These are phyloP conservation scores for Fusarium zealandicum DNA, from an alignment of 2,329 filamentous ascomycete genomes.

Conservation along the genomic window DNA sequence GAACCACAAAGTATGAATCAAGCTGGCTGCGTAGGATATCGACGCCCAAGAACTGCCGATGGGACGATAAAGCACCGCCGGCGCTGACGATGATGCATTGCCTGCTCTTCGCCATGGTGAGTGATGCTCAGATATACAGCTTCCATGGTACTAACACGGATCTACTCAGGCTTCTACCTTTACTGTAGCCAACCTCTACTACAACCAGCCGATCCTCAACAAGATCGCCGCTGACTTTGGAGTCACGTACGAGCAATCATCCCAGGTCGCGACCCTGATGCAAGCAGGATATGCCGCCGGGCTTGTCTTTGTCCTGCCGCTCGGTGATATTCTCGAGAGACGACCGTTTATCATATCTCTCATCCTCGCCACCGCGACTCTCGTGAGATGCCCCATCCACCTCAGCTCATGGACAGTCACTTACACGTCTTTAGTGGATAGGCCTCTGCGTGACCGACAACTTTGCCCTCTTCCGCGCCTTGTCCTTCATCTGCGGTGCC, in stretches of 20 bases:
- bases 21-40: constrained; percentile 32
- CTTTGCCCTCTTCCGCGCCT: constrained; percentile 69
- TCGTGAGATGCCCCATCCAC: constrained; percentile 56
- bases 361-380: constrained; percentile 70
- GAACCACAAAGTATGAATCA: constrained; percentile 34
- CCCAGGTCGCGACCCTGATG: constrained; percentile 74
- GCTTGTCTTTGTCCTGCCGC: constrained; percentile 75
- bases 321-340: constrained; percentile 74
- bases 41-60: constrained; percentile 72
- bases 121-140: constrained; percentile 10
- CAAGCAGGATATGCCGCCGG: constrained; percentile 82
- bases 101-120: constrained; percentile 71
- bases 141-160: not conserved
- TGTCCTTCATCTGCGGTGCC: constrained; percentile 78
- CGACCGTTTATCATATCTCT: constrained; percentile 74
- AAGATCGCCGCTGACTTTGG: constrained; percentile 74
- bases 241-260: constrained; percentile 73
- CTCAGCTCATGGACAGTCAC: too few relatives aligned
- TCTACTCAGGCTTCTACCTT: constrained; percentile 60
- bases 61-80: constrained; percentile 70
- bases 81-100: constrained; percentile 74
- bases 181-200: constrained; percentile 83
- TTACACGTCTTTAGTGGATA: constrained; percentile 59
- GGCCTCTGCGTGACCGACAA: constrained; percentile 73
- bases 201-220: constrained; percentile 81